Evolutionary conservation across 176 grass and related monocot genomes (phyloP).

Genomic region (Canna indica): DNA sequence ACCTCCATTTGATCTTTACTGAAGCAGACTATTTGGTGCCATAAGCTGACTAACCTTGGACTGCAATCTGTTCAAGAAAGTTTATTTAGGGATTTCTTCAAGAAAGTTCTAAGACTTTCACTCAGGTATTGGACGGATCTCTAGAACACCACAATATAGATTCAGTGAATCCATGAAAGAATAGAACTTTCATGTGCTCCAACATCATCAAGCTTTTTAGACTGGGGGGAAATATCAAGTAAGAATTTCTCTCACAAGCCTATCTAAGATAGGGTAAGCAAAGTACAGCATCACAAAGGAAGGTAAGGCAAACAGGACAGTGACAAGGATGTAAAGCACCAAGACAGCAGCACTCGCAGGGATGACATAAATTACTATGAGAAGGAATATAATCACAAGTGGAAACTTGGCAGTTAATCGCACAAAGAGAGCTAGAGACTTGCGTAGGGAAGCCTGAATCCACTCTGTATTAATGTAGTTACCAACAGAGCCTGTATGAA

Average conservation of each 20-base stretch:
- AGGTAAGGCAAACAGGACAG: slow-evolving; percentile 58
- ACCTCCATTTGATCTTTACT: too few species aligned
- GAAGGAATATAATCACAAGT: slow-evolving; percentile 62
- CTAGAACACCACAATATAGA: too few species aligned
- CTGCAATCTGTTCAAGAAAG: too few species aligned
- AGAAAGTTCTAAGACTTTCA: too few species aligned
- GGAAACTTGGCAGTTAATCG: slow-evolving; percentile 65
- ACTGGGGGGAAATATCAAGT: not conserved
- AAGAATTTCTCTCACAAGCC: not conserved
- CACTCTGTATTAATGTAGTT: slow-evolving; percentile 42
- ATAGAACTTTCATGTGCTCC: too few species aligned
- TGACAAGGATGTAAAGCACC: slow-evolving; percentile 51
- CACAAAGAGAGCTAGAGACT: slow-evolving; percentile 49
- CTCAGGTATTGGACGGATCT: too few species aligned
- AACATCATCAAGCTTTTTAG: too few species aligned
- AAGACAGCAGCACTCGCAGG: slow-evolving; percentile 52
- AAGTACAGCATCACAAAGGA: slow-evolving; percentile 52
- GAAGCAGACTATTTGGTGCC: too few species aligned
- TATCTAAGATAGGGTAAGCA: not conserved
- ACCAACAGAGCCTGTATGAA: slow-evolving; percentile 11
- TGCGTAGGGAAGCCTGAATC: slow-evolving; percentile 45
- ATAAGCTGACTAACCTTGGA: too few species aligned
- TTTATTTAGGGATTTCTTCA: too few species aligned
- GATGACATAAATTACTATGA: slow-evolving; percentile 75
- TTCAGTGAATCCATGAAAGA: too few species aligned